phyloP scores from a whole-genome alignment of 805 yeast genomes.

The Blastobotrys robertii region DNA sequence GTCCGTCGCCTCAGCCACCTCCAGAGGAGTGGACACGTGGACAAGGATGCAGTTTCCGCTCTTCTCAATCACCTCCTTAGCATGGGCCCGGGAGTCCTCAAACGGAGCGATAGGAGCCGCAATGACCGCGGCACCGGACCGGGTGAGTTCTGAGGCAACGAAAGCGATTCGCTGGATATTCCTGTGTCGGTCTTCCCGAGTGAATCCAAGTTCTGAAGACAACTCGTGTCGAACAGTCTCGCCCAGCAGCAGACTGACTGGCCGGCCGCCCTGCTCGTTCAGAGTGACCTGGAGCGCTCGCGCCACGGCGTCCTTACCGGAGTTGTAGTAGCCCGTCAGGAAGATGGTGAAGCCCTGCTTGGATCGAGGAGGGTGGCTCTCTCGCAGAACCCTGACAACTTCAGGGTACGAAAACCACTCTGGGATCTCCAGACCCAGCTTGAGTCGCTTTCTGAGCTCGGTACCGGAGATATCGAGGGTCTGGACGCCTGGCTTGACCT shows the following conservation, averaged over 20 bases:
- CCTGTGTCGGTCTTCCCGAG: slow-evolving; percentile 30
- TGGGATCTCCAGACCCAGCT: slow-evolving; percentile 82
- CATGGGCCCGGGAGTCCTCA: slow-evolving; percentile 33
- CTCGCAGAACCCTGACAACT: slow-evolving; percentile 83
- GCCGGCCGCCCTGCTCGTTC: slow-evolving; percentile 84
- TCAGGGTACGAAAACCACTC: slow-evolving; percentile 97
- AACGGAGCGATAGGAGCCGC: slow-evolving; percentile 46
- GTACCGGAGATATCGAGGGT: slow-evolving; percentile 93
- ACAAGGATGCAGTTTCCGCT: slow-evolving; percentile 44
- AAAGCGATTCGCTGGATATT: slow-evolving; percentile 44
- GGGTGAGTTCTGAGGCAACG: slow-evolving; percentile 64
- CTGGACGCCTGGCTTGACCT: slow-evolving; percentile 66
- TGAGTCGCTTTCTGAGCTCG: slow-evolving; percentile 78
- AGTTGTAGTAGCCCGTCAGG: slow-evolving; percentile 48
- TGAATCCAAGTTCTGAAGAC: slow-evolving; percentile 33
- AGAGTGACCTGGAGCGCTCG: slow-evolving; percentile 82
- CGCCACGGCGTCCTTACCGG: slow-evolving; percentile 57
- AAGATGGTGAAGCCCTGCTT: slow-evolving; percentile 80
- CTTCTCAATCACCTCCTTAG: slow-evolving; percentile 37
- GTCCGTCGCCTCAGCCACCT: slow-evolving; percentile 37
- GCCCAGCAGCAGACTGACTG: slow-evolving; percentile 50
- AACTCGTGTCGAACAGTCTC: slow-evolving; percentile 33
- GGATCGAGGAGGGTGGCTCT: slow-evolving; percentile 85
- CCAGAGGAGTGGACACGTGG: slow-evolving; percentile 42
- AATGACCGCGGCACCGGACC: slow-evolving; percentile 90